Evolutionary conservation across 768 basidiomycete genomes (phyloP).

Genomic region (Tylopilus felleus): DNA sequence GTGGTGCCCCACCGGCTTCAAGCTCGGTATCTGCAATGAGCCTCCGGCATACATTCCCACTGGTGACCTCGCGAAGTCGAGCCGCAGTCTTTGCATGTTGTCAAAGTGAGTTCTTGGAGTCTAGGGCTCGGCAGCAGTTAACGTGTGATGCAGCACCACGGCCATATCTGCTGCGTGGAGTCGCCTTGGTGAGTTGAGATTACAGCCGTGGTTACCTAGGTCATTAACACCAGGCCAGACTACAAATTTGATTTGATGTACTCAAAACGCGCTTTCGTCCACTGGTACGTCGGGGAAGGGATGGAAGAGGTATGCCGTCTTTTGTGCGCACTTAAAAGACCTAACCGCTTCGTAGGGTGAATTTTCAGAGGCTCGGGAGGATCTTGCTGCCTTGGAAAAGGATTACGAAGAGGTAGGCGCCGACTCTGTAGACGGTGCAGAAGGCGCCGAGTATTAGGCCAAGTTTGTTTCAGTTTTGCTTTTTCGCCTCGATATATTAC

Average conservation of each 20-base stretch:
- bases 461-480: neutral
- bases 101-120: constrained; percentile 57
- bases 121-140: neutral
- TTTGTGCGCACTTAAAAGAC: neutral
- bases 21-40: constrained; percentile 98
- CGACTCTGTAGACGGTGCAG: constrained; percentile 72
- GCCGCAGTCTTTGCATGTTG: constrained; percentile 95
- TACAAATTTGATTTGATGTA: constrained; percentile 99
- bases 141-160: constrained; percentile 57
- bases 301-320: constrained; percentile 78
- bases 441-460: constrained; percentile 49
- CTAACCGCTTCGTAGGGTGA: constrained; percentile 59
- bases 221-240: constrained; percentile 44
- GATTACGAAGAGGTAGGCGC: constrained; percentile 89
- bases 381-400: constrained; percentile 95
- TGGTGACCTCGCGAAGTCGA: constrained; percentile 92
- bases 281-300: constrained; percentile 98
- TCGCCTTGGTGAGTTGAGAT: constrained; percentile 55
- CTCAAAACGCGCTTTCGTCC: constrained; percentile 90
- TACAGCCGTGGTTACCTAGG: neutral
- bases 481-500: neutral
- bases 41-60: constrained; percentile 88
- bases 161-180: constrained; percentile 95
- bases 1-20: constrained; percentile 98
- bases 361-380: constrained; percentile 97